These are phyloP conservation scores for Fusarium tanahbumbuense DNA, from an alignment of 2,329 filamentous ascomycete genomes.

Conservation along the genomic window DNA sequence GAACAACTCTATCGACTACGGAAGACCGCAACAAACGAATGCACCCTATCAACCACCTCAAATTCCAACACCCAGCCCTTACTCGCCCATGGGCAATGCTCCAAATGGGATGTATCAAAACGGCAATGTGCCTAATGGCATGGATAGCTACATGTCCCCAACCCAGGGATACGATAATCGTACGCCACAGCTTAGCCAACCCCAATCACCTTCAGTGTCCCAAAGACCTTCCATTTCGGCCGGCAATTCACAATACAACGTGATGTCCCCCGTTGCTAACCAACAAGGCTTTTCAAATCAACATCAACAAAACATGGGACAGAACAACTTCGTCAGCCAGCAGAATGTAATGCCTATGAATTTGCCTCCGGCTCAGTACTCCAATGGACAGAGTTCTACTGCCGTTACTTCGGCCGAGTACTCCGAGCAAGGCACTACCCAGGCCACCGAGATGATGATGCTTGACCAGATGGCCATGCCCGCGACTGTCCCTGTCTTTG, in stretches of 20 bases:
- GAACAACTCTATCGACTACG: constrained; percentile 53
- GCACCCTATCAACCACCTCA: constrained; percentile 61
- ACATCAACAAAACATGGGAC: constrained; percentile 60
- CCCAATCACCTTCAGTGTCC: constrained; percentile 55
- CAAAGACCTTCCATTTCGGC: constrained; percentile 61
- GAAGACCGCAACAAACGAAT: constrained; percentile 53
- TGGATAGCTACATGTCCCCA: constrained; percentile 57
- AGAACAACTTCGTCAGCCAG: constrained; percentile 66
- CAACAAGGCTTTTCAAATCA: constrained; percentile 63
- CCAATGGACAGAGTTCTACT: constrained; percentile 46
- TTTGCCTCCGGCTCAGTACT: constrained; percentile 70
- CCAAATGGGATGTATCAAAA: constrained; percentile 51
- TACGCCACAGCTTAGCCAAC: constrained; percentile 41
- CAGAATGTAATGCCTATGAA: constrained; percentile 72
- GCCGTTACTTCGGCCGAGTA: constrained; percentile 57
- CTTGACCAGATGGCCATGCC: constrained; percentile 71
- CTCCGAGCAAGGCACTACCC: constrained; percentile 57
- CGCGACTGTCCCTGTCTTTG: constrained; percentile 86
- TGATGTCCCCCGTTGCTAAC: constrained; percentile 64
- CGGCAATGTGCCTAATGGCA: constrained; percentile 47
- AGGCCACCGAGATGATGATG: constrained; percentile 67
- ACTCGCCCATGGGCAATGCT: constrained; percentile 59
- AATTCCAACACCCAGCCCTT: constrained; percentile 58
- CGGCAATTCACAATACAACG: constrained; percentile 61
- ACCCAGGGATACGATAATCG: constrained; percentile 52